Percentiles rank a stretch among this genome's conserved stretches.
Evolutionary conservation across 176 grass and related monocot species (phyloP).

Genomic region (Zoysia pacifica): DNA sequence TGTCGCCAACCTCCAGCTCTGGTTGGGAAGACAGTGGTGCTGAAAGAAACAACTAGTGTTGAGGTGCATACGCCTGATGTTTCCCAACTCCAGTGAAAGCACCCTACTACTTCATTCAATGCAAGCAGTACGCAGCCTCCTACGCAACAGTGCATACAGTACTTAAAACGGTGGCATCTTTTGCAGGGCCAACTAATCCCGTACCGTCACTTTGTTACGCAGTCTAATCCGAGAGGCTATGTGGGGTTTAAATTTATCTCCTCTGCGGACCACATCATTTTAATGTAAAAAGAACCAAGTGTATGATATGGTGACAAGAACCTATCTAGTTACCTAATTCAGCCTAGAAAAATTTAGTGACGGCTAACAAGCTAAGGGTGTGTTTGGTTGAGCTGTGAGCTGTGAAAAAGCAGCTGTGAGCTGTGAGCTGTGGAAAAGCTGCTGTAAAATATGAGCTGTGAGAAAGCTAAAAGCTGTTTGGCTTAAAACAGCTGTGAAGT

Average conservation of each 20-base stretch:
- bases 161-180: not conserved
- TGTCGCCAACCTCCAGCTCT: not conserved
- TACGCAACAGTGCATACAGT: not conserved
- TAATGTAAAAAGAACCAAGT: not conserved
- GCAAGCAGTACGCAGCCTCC: not conserved
- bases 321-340: constrained; percentile 13
- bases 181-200: not conserved
- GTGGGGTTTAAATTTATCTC: not conserved
- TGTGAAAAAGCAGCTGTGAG: too few relatives aligned
- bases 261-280: not conserved
- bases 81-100: constrained; percentile 5
- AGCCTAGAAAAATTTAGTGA: not conserved
- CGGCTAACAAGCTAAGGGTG: too few relatives aligned
- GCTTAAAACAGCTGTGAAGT: too few relatives aligned
- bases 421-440: too few relatives aligned
- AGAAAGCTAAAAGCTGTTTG: too few relatives aligned
- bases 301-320: not conserved
- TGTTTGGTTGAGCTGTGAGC: too few relatives aligned
- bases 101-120: not conserved
- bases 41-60: not conserved
- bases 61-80: not conserved
- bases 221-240: constrained; percentile 1
- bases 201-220: not conserved
- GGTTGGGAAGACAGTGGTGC: not conserved
- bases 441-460: too few relatives aligned